Percentiles rank a stretch among this genome's conserved stretches.
Evolutionary conservation across 2,329 filamentous ascomycete species (phyloP).

Genomic region (Aspergillus sclerotialis): DNA sequence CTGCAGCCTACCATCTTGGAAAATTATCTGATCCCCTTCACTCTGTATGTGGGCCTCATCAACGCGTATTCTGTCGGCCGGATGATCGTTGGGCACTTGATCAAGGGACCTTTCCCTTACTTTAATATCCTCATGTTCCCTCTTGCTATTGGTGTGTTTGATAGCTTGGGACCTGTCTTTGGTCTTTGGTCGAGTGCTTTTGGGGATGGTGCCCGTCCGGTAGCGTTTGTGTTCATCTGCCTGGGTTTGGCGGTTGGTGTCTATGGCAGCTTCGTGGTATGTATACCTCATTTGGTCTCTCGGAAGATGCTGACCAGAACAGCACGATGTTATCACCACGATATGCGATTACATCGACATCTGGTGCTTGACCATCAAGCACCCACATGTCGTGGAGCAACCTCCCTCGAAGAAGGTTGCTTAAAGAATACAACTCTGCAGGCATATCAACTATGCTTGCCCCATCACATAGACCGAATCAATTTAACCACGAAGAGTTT

Average conservation of each 20-base stretch:
- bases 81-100: slow-evolving; percentile 92
- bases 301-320: neutral
- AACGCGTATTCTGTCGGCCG: slow-evolving; percentile 94
- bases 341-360: slow-evolving; percentile 99
- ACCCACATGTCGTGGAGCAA: slow-evolving; percentile 49
- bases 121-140: slow-evolving; percentile 78
- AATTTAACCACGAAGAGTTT: neutral
- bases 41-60: slow-evolving; percentile 78
- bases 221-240: slow-evolving; percentile 84
- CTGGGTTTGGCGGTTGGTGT: slow-evolving; percentile 78
- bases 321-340: slow-evolving; percentile 86
- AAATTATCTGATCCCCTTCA: slow-evolving; percentile 80
- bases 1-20: slow-evolving; percentile 79
- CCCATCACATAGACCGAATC: too few species aligned
- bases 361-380: slow-evolving; percentile 97
- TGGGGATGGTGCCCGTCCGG: slow-evolving; percentile 73
- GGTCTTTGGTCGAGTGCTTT: slow-evolving; percentile 66
- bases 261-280: slow-evolving; percentile 89
- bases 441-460: neutral
- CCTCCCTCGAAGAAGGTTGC: slow-evolving; percentile 21
- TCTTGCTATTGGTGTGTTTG: slow-evolving; percentile 68
- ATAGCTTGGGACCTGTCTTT: slow-evolving; percentile 67
- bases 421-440: slow-evolving; percentile 6
- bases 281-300: slow-evolving; percentile 11
- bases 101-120: slow-evolving; percentile 82